phyloP scores from a whole-genome alignment of 1,139 yeast genomes.

The Saccharomyces pastorianus region DNA sequence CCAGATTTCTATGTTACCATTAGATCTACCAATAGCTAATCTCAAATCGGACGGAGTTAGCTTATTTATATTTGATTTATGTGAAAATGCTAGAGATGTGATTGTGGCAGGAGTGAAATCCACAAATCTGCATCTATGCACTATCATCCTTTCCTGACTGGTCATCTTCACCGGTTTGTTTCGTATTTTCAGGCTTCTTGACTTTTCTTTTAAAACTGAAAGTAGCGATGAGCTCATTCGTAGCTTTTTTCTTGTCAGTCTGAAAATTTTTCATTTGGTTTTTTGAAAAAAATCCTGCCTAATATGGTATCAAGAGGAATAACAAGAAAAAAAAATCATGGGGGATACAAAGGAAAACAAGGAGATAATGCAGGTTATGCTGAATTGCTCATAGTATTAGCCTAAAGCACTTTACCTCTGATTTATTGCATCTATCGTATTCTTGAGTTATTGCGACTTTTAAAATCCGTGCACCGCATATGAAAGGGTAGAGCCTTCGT shows the following conservation, averaged over 20 bases:
- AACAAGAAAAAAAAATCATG: not conserved
- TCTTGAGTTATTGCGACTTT: not conserved
- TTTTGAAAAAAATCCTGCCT: not conserved
- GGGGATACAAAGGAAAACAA: not conserved
- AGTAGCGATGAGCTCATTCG: not conserved
- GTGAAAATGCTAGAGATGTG: conserved; percentile 77
- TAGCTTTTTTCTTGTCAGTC: not conserved
- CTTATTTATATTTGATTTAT: conserved; percentile 40
- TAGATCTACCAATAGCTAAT: conserved; percentile 84
- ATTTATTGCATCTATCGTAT: not conserved
- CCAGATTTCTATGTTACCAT: conserved; percentile 96
- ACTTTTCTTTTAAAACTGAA: not conserved
- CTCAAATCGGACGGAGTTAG: conserved; percentile 58
- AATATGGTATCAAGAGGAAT: not conserved
- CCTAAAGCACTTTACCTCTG: too few species aligned
- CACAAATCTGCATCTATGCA: conserved; percentile 89
- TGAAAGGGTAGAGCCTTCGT: not conserved
- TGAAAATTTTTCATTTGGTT: conserved; percentile 2
- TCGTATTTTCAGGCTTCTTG: not conserved
- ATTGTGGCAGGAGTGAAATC: conserved; percentile 83
- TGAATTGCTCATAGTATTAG: not conserved
- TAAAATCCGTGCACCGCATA: not conserved
- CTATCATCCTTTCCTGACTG: conserved; percentile 6
- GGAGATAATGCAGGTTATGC: not conserved
- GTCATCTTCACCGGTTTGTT: not conserved